A percentile compares a stretch with the other conserved stretches of the same genome.
Evolutionary conservation across 768 basidiomycete species (phyloP).

Genomic region (Macrocybe gigantea): DNA sequence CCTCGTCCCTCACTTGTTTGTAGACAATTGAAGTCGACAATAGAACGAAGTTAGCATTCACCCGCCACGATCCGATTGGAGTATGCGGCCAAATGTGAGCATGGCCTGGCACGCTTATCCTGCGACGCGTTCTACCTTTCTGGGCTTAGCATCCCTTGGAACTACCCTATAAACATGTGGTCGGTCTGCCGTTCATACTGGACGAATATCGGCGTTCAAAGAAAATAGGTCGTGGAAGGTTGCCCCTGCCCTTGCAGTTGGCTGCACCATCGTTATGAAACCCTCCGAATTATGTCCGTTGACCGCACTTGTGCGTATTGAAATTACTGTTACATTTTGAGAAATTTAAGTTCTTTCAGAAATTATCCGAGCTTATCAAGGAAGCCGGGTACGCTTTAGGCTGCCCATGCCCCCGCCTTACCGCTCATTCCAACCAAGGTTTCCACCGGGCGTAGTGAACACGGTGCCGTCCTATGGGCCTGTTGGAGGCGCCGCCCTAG

Average conservation of each 20-base stretch:
- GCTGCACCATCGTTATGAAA: conserved; percentile 94
- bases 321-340: no score
- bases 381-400: conserved; percentile 66
- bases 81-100: conserved; percentile 88
- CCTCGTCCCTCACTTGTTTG: not conserved
- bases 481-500: conserved; percentile 80
- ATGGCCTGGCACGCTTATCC: not conserved
- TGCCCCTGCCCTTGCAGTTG: conserved; percentile 85
- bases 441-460: conserved; percentile 90
- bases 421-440: conserved; percentile 35
- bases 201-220: not conserved
- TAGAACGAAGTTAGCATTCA: conserved; percentile 77
- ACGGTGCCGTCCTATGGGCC: conserved; percentile 78
- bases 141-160: conserved; percentile 75
- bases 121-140: not conserved
- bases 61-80: conserved; percentile 87
- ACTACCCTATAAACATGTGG: conserved; percentile 89
- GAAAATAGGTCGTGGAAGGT: conserved; percentile 78
- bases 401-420: conserved; percentile 3
- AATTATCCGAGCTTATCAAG: conserved; percentile 74
- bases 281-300: conserved; percentile 85
- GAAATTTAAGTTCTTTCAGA: conserved; percentile 29
- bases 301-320: conserved; percentile 61
- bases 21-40: conserved; percentile 80
- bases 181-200: conserved; percentile 19